A percentile compares a stretch with the other conserved stretches of the same genome.
phyloP scores from a whole-genome alignment of 2,329 filamentous ascomycete genomes.

The Monilinia fructigena region DNA sequence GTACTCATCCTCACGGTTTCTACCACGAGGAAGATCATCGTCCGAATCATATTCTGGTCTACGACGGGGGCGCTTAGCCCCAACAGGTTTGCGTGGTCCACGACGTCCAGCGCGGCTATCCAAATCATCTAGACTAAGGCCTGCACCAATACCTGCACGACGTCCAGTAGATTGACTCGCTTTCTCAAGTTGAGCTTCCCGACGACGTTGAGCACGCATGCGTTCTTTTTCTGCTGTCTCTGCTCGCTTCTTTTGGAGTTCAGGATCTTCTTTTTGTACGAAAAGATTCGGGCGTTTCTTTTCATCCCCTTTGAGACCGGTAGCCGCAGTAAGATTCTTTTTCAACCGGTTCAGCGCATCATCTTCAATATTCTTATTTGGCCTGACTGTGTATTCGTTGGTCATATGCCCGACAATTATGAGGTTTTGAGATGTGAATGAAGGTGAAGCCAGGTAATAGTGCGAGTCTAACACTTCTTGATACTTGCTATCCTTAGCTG shows the following conservation, averaged over 20 bases:
- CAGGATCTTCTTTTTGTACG: constrained; percentile 69
- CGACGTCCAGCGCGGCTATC: constrained; percentile 58
- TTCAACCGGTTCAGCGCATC: constrained; percentile 69
- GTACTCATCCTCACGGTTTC: constrained; percentile 68
- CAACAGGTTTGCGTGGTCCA: constrained; percentile 53
- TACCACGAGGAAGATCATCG: constrained; percentile 61
- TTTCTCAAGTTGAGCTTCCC: constrained; percentile 65
- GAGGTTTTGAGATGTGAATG: constrained; percentile 65
- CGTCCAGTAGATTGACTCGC: constrained; percentile 43
- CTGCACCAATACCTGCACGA: constrained; percentile 49
- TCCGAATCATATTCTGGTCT: constrained; percentile 73
- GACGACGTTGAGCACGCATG: constrained; percentile 62
- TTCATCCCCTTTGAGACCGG: constrained; percentile 51
- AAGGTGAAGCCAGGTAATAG: constrained; percentile 72
- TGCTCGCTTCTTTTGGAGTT: constrained; percentile 70
- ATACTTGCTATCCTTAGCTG: constrained; percentile 54
- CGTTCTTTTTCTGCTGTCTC: constrained; percentile 74
- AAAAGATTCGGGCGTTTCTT: constrained; percentile 65
- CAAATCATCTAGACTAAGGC: constrained; percentile 66
- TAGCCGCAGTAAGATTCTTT: constrained; percentile 63
- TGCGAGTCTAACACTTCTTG: constrained; percentile 68
- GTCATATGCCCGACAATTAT: constrained; percentile 74
- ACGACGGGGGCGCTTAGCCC: constrained; percentile 53
- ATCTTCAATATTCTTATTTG: constrained; percentile 66
- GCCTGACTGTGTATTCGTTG: constrained; percentile 67